Evolutionary conservation across 2,329 filamentous ascomycete species (phyloP).

Genomic region (Xylaria sp.): DNA sequence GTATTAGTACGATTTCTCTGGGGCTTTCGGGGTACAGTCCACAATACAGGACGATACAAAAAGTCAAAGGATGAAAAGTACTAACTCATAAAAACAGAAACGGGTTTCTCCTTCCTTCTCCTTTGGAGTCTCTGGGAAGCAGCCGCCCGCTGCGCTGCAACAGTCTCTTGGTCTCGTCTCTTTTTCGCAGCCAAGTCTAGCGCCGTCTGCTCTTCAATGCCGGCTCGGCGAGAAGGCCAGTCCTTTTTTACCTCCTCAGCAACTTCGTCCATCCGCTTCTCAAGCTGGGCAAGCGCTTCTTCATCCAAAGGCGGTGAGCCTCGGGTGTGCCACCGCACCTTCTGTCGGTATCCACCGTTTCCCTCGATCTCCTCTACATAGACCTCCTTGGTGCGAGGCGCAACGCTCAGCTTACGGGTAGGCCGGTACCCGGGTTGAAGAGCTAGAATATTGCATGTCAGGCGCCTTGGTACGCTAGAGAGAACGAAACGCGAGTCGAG

Average conservation of each 20-base stretch:
- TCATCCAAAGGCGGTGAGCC: neutral
- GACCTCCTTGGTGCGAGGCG: constrained; percentile 7
- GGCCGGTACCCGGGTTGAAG: constrained; percentile 7
- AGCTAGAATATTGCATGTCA: constrained; percentile 12
- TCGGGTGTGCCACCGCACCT: neutral
- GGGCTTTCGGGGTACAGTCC: too few relatives aligned
- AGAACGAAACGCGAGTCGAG: constrained; percentile 24
- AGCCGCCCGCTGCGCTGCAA: neutral
- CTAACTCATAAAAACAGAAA: constrained; percentile 12
- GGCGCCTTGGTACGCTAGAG: neutral
- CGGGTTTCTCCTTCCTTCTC: constrained; percentile 2
- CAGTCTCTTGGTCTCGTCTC: neutral
- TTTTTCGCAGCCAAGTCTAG: neutral
- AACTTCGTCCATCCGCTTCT: constrained; percentile 10
- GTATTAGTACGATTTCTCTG: constrained; percentile 3
- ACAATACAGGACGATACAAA: neutral
- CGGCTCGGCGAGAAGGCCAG: neutral
- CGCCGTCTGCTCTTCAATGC: constrained; percentile 13
- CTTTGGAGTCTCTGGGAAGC: neutral
- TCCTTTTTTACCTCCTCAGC: constrained; percentile 2
- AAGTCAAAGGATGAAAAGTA: neutral
- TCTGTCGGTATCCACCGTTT: constrained; percentile 15
- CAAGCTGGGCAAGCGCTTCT: neutral
- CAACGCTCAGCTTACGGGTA: neutral
- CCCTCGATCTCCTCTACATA: neutral